Evolutionary conservation across 2,329 filamentous ascomycete species (phyloP).

Genomic region (Botrytis squamosa): DNA sequence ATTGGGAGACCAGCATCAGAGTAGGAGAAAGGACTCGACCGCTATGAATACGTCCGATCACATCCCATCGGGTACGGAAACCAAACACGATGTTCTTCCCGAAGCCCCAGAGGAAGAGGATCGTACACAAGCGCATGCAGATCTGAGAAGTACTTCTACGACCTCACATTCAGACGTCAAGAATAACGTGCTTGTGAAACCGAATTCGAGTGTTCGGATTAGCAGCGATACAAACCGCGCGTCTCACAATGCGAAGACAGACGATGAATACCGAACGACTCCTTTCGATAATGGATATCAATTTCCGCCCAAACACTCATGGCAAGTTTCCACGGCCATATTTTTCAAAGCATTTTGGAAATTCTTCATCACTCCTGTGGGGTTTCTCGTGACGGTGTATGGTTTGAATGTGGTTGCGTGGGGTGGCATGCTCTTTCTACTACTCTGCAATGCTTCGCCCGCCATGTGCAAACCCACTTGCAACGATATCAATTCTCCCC

Average conservation of each 20-base stretch:
- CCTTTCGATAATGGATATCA: constrained; percentile 63
- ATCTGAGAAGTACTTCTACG: not conserved
- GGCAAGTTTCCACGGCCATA: constrained; percentile 57
- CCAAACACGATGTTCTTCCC: constrained; percentile 29
- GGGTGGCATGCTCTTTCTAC: constrained; percentile 87
- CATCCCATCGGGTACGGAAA: constrained; percentile 19
- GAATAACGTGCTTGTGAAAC: not conserved
- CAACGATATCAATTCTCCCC: constrained; percentile 70
- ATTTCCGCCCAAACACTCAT: constrained; percentile 61
- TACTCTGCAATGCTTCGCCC: constrained; percentile 72
- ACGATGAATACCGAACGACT: constrained; percentile 34
- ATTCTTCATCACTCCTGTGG: constrained; percentile 72
- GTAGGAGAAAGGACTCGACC: constrained; percentile 24
- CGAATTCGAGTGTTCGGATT: not conserved
- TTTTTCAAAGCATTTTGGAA: constrained; percentile 63
- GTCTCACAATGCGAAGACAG: constrained; percentile 25
- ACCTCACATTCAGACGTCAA: not conserved
- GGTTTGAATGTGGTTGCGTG: constrained; percentile 81
- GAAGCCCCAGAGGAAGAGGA: constrained; percentile 30
- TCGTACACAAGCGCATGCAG: not conserved
- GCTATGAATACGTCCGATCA: constrained; percentile 23
- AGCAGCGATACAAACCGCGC: constrained; percentile 31
- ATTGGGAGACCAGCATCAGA: constrained; percentile 21
- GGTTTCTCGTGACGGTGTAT: constrained; percentile 76
- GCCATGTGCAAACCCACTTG: constrained; percentile 72